phyloP scores from a whole-genome alignment of 2,329 filamentous ascomycete genomes.

The Orbilia javanica region DNA sequence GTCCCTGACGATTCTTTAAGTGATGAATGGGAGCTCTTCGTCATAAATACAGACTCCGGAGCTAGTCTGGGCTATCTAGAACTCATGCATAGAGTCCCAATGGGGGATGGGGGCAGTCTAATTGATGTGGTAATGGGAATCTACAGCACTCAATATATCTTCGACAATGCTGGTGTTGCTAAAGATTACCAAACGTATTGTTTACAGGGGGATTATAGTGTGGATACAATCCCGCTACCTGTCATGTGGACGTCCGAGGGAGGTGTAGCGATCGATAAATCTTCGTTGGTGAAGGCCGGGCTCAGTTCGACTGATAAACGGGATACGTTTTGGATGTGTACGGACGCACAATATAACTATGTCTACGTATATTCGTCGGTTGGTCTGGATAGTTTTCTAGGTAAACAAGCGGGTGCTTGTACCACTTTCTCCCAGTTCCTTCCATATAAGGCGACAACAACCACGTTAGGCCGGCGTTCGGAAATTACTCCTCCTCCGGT shows the following conservation, averaged over 20 bases:
- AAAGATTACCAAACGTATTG: neutral
- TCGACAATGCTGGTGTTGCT: neutral
- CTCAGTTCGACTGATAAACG: neutral
- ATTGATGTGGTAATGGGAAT: neutral
- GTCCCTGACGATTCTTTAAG: too few species aligned
- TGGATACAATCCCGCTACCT: neutral
- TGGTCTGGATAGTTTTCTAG: neutral
- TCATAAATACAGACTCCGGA: neutral
- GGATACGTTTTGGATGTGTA: constrained; percentile 10
- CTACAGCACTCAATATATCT: neutral
- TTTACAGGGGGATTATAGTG: neutral
- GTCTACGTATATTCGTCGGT: constrained; percentile 1
- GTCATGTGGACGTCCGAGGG: neutral
- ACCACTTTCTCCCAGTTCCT: neutral
- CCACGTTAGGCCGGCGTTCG: neutral
- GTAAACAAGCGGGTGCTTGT: neutral
- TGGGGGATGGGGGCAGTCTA: neutral
- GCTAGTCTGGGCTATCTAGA: neutral
- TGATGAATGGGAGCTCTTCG: neutral
- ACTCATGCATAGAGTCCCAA: neutral
- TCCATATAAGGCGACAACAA: neutral
- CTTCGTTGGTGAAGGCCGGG: neutral
- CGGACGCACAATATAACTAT: neutral
- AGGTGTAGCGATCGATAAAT: neutral
- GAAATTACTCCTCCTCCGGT: neutral